Percentiles rank a stretch among this genome's conserved stretches.
Evolutionary conservation across 352 stramenopile species (phyloP).

Genomic region (Phytophthora citricola): DNA sequence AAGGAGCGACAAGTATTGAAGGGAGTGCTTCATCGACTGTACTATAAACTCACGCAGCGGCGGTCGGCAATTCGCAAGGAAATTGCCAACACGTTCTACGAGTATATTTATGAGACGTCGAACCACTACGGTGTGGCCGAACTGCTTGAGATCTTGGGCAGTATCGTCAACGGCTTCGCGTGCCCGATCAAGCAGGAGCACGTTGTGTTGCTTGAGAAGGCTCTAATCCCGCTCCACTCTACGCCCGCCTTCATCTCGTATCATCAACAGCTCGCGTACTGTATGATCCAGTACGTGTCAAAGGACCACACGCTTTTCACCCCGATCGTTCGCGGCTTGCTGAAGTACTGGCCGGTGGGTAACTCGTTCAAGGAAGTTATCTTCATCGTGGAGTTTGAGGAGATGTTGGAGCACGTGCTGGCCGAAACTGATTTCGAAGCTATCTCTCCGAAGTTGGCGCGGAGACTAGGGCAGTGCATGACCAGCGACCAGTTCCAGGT

Average conservation of each 20-base stretch:
- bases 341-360: constrained; percentile 88
- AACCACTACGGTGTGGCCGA: constrained; percentile 91
- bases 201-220: constrained; percentile 84
- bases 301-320: constrained; percentile 90
- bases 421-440: constrained; percentile 77
- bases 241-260: constrained; percentile 89
- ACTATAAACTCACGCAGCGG: constrained; percentile 92
- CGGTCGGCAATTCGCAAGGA: constrained; percentile 88
- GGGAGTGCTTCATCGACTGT: constrained; percentile 86
- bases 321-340: constrained; percentile 75
- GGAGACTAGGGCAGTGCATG: constrained; percentile 79
- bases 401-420: constrained; percentile 89
- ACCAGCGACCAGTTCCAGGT: constrained; percentile 88
- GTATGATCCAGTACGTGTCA: constrained; percentile 91
- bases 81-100: constrained; percentile 90
- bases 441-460: constrained; percentile 64
- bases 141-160: constrained; percentile 88
- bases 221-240: constrained; percentile 87
- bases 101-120: constrained; percentile 93
- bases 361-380: constrained; percentile 91
- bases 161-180: constrained; percentile 91
- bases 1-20: constrained; percentile 89
- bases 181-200: constrained; percentile 91
- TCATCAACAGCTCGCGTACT: constrained; percentile 90
- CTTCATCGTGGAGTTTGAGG: constrained; percentile 91